Evolutionary conservation across 345 rosid genomes (phyloP).

Genomic region (Citrus trifoliata): DNA sequence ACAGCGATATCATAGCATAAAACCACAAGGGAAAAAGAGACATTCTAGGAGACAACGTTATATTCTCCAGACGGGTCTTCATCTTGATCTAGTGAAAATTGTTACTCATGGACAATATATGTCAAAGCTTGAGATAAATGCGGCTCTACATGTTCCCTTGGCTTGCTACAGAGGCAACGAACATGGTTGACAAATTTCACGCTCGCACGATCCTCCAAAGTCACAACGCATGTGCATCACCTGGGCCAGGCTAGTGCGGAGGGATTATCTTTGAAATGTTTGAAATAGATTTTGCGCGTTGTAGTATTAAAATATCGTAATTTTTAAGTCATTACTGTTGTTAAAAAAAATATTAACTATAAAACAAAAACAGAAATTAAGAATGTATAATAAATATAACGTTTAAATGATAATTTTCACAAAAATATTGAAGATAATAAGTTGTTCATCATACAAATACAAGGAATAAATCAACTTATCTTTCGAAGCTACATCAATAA

Average conservation of each 20-base stretch:
- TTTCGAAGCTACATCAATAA: too few relatives aligned
- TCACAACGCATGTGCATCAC: too few relatives aligned
- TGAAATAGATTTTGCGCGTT: rapidly evolving
- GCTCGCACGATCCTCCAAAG: not conserved
- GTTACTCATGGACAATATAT: not conserved
- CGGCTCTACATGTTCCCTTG: not conserved
- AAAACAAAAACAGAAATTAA: too few relatives aligned
- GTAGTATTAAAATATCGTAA: rapidly evolving
- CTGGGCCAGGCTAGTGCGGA: rapidly evolving
- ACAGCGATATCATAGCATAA: not conserved
- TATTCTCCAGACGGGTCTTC: not conserved
- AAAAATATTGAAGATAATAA: too few relatives aligned
- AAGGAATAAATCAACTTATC: too few relatives aligned
- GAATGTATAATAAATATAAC: rapidly evolving
- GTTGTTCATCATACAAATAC: too few relatives aligned
- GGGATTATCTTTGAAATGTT: too few relatives aligned
- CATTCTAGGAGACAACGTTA: not conserved
- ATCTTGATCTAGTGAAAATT: not conserved
- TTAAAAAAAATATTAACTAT: too few relatives aligned
- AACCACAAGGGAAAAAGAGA: not conserved
- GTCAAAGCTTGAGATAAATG: not conserved
- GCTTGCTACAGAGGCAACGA: not conserved
- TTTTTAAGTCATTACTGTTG: too few relatives aligned
- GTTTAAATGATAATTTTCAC: too few relatives aligned
- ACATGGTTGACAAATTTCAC: not conserved